Percentiles rank a stretch among this genome's conserved stretches.
These are phyloP conservation scores for Acrodontium crateriforme DNA, from an alignment of 2,329 filamentous ascomycete genomes.

Conservation along the genomic window DNA sequence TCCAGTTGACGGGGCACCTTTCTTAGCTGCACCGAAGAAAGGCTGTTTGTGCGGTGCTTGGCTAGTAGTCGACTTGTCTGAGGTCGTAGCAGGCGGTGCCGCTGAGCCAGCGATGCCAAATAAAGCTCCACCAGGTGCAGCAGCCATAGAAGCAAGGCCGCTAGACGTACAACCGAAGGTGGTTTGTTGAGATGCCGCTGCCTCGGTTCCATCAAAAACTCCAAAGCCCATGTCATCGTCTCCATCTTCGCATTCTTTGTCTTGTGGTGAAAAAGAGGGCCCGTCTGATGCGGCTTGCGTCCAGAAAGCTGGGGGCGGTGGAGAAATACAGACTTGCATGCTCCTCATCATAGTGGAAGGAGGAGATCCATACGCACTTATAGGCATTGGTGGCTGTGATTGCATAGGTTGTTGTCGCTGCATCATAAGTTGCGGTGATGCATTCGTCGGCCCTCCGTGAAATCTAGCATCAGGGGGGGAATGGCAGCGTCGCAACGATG, in stretches of 20 bases:
- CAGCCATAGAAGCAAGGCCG: background rate
- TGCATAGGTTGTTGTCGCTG: background rate
- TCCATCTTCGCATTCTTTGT: slow-evolving; percentile 5
- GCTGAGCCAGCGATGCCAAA: slow-evolving; percentile 1
- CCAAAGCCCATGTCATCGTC: slow-evolving; percentile 11
- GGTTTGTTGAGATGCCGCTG: background rate
- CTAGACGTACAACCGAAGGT: background rate
- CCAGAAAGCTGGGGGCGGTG: background rate
- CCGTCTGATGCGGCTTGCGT: background rate
- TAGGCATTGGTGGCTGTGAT: too few relatives aligned
- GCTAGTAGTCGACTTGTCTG: too few relatives aligned
- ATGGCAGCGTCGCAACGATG: background rate
- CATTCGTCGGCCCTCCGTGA: too few relatives aligned
- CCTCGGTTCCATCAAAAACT: slow-evolving; percentile 6
- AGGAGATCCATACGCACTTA: too few relatives aligned
- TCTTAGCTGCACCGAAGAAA: background rate
- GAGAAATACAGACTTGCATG: background rate
- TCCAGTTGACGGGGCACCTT: background rate
- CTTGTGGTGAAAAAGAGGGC: background rate
- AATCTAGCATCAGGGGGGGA: background rate
- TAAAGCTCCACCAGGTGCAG: background rate
- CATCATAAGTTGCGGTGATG: too few relatives aligned
- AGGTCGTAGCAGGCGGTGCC: too few relatives aligned
- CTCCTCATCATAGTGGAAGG: too few relatives aligned
- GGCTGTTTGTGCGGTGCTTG: too few relatives aligned